Conservation (phyloP, 768 basidiomycete genomes). For the Collybia mongolica region DNA sequence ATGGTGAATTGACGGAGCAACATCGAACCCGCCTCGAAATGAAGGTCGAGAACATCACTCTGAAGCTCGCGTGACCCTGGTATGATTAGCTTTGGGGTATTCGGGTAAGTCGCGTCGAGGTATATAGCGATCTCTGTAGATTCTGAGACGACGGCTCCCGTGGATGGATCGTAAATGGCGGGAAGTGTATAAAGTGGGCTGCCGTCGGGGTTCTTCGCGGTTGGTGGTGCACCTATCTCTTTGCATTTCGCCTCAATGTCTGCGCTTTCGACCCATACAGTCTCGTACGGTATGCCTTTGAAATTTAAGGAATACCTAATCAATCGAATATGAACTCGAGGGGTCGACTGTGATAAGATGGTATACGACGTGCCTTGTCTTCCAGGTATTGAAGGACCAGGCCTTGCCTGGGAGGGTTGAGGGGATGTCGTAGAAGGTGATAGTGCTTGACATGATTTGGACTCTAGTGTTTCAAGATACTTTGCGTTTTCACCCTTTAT, state of each 20-base stretch:
- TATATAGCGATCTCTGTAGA: slow-evolving; percentile 44
- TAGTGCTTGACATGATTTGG: no score
- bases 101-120: slow-evolving; percentile 41
- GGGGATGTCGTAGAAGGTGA: slow-evolving; percentile 16
- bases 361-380: slow-evolving; percentile 26
- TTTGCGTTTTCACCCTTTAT: no score
- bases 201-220: slow-evolving; percentile 25
- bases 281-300: slow-evolving; percentile 34
- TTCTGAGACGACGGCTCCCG: slow-evolving; percentile 32
- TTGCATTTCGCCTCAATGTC: slow-evolving; percentile 34
- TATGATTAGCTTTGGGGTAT: slow-evolving; percentile 24
- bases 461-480: no score
- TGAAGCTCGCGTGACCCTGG: slow-evolving; percentile 17
- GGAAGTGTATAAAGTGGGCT: slow-evolving; percentile 37
- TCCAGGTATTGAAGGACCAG: slow-evolving; percentile 40
- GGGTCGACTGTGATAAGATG: not conserved
- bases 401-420: slow-evolving; percentile 19
- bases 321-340: no score
- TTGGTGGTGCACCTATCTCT: slow-evolving; percentile 29
- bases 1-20: slow-evolving; percentile 16
- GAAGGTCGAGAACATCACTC: slow-evolving; percentile 12
- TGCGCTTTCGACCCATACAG: slow-evolving; percentile 42
- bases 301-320: slow-evolving; percentile 26
- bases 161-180: slow-evolving; percentile 37
- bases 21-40: slow-evolving; percentile 10